These are phyloP conservation scores for Hemisphaericaspora lyxosophila DNA, from an alignment of 1,139 yeast species.

Conservation along the genomic window DNA sequence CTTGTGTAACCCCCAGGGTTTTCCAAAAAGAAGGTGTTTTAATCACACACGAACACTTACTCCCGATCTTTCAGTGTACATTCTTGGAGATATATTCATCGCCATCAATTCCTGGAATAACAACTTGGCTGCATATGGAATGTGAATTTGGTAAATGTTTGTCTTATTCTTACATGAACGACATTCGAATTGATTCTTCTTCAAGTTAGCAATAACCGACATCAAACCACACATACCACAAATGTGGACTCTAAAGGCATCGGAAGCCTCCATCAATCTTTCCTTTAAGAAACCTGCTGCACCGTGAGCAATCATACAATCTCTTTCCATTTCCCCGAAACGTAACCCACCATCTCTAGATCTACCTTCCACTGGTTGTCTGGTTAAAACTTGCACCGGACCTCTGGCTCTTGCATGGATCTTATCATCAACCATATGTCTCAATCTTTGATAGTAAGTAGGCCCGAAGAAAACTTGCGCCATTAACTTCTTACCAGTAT, in stretches of 20 bases:
- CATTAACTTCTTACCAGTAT: constrained; percentile 95
- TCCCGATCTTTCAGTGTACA: constrained; percentile 66
- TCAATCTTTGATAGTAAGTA: constrained; percentile 94
- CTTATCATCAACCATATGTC: constrained; percentile 99
- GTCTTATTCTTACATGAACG: constrained; percentile 98
- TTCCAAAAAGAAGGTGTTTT: background rate
- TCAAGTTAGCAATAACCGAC: constrained; percentile 95
- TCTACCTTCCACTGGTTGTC: constrained; percentile 99
- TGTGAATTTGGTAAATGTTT: constrained; percentile 93
- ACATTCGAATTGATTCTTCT: constrained; percentile 97
- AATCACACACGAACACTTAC: constrained; percentile 34
- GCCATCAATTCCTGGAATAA: constrained; percentile 98
- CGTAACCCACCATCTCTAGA: constrained; percentile 99
- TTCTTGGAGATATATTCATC: constrained; percentile 90
- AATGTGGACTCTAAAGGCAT: constrained; percentile 95
- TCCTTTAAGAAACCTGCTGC: constrained; percentile 98
- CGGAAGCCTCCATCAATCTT: constrained; percentile 97
- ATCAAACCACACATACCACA: constrained; percentile 98
- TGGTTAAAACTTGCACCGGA: constrained; percentile 94
- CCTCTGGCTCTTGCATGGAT: constrained; percentile 99
- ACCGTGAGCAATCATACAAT: constrained; percentile 99
- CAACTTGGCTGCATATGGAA: constrained; percentile 96
- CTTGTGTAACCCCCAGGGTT: constrained; percentile 1
- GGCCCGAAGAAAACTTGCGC: constrained; percentile 99
- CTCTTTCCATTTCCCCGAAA: constrained; percentile 99